Evolutionary conservation across 169 alveolate genomes (phyloP), one percentile per base, ranked within the genome.

Genomic region (Plasmodium knowlesi): DNA sequence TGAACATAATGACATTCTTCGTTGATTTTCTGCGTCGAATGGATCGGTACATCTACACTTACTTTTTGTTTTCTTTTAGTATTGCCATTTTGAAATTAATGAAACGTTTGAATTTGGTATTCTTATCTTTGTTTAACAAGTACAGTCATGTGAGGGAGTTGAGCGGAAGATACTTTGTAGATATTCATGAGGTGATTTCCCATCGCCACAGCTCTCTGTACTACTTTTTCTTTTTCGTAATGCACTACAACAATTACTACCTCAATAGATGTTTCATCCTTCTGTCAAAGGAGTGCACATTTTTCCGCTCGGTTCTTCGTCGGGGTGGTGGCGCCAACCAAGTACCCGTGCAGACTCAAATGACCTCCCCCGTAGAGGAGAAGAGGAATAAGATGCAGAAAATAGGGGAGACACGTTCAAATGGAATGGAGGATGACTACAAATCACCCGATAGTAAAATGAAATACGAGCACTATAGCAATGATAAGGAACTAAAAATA

Each of bases 171-270:
- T 81, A 37, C 83, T 89, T 79, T 34, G 19, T 73, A 4, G 37
- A 89, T 22, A 28, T 74, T 3, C 70, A 79, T 25, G 83, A 79
- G 14, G 25, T 41, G 0, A 73, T 89, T 0, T 81, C 94, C 5
- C 90, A 83, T 14, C 67, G 74, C 22, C 91, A 89, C 39, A 81
- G 73, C 32, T 22, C 94, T 0, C 70, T 89, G 1, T 89, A 41
- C 50, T 89, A 89, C 83, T 89, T 89, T 72, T 70, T 79, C 73
- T 89, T 89, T 41, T 89, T 89, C 50, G 94, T 89, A 8, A 89
- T 34, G 25, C 57, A 89, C 34, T 89, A 89, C 28, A 89, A 70
- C 16, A 89, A 89, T 3, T 89, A 79, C 54, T 89, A 89, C 76
- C 28, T 89, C 43, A 32, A 89, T n/a, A 61, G 72, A 9, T 61